Conservation (phyloP, 768 basidiomycete genomes). For the Boletus barrowsii region DNA sequence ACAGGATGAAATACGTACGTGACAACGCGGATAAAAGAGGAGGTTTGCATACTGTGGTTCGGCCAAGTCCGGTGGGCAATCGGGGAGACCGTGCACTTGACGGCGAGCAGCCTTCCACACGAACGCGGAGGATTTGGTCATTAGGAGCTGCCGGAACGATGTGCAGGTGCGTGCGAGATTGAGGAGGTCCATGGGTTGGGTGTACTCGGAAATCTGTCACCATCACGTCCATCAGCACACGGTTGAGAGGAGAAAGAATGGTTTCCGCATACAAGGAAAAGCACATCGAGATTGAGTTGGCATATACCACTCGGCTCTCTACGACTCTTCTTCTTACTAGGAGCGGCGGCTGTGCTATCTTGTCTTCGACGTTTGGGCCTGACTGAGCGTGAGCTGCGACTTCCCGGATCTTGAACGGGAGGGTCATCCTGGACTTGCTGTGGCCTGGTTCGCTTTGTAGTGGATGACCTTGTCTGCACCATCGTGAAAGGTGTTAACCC, state of each 20-base stretch:
- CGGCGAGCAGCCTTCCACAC: not conserved
- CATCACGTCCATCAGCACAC: not conserved
- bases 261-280: not conserved
- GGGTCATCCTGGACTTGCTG: no score
- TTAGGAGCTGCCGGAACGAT: not conserved
- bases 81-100: not conserved
- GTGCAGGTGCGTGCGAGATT: not conserved
- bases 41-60: not conserved
- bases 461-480: no score
- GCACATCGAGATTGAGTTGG: constrained; percentile 12
- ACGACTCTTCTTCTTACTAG: no score
- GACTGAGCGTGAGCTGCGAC: no score
- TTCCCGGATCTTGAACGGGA: no score
- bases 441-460: no score
- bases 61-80: not conserved
- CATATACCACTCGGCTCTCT: no score
- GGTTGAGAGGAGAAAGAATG: no score
- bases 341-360: no score
- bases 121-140: not conserved
- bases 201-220: not conserved
- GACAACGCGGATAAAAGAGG: not conserved
- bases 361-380: no score
- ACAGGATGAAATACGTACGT: not conserved
- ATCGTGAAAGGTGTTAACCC: no score
- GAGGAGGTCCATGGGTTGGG: not conserved